A percentile compares a stretch with the other conserved stretches of the same genome.
These are phyloP conservation scores for Phytopythium oedochilum DNA, from an alignment of 352 stramenopile genomes.

Conservation along the genomic window DNA sequence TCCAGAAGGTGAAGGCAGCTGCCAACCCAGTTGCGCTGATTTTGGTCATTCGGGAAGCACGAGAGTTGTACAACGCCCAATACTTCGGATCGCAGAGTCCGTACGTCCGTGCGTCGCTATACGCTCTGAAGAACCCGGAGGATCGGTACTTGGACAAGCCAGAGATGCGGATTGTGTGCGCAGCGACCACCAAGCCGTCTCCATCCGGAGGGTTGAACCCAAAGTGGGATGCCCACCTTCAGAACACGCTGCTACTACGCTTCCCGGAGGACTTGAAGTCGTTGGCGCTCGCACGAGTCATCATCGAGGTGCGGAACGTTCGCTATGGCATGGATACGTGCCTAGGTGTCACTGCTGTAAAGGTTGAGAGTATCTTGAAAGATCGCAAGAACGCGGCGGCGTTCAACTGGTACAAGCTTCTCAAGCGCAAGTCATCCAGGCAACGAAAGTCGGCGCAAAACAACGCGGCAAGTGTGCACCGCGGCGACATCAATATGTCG, in stretches of 20 bases:
- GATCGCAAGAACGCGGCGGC: slow-evolving; percentile 66
- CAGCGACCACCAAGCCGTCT: slow-evolving; percentile 71
- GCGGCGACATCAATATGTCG: slow-evolving; percentile 69
- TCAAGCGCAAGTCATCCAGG: slow-evolving; percentile 72
- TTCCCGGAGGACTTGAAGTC: slow-evolving; percentile 57
- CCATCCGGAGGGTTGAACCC: slow-evolving; percentile 68
- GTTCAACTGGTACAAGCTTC: slow-evolving; percentile 87
- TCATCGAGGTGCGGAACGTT: slow-evolving; percentile 85
- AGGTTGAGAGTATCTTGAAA: slow-evolving; percentile 76
- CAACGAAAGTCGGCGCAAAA: slow-evolving; percentile 38
- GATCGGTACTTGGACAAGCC: slow-evolving; percentile 73
- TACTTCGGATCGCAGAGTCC: slow-evolving; percentile 85
- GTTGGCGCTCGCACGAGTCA: slow-evolving; percentile 68
- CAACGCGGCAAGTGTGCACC: slow-evolving; percentile 53
- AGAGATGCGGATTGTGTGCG: slow-evolving; percentile 75
- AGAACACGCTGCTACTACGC: slow-evolving; percentile 75
- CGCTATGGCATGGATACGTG: slow-evolving; percentile 83
- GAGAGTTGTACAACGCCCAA: slow-evolving; percentile 80
- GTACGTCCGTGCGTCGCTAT: slow-evolving; percentile 79
- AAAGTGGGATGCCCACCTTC: slow-evolving; percentile 67
- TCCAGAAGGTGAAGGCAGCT: slow-evolving; percentile 78
- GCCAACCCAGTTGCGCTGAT: slow-evolving; percentile 78
- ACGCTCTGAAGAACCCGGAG: slow-evolving; percentile 77
- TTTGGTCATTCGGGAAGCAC: slow-evolving; percentile 73
- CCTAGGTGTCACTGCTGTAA: slow-evolving; percentile 77